Conservation (phyloP, 139 green algal species). For the Spirogloea muscicola region DNA sequence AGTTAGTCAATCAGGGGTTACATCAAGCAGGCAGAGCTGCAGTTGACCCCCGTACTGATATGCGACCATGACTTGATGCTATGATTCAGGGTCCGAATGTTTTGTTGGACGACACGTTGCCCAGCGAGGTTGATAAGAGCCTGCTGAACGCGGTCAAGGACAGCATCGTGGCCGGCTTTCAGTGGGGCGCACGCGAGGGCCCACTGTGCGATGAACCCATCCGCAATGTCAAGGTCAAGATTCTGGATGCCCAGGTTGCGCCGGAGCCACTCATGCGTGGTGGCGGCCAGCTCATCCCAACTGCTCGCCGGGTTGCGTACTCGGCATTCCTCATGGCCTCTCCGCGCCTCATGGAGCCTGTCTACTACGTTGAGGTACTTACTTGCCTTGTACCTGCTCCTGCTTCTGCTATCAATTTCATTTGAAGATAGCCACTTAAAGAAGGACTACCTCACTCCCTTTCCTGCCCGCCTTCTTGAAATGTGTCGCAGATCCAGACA, state of each 20-base stretch:
- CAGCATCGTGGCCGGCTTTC: conserved; percentile 78
- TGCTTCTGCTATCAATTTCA: no score
- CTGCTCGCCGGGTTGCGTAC: conserved; percentile 83
- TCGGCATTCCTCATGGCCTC: conserved; percentile 95
- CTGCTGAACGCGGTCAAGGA: conserved; percentile 76
- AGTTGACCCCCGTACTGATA: no score
- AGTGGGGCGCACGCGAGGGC: conserved; percentile 93
- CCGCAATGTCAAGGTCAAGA: conserved; percentile 95
- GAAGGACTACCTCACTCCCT: conserved; percentile 59
- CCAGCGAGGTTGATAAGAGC: conserved; percentile 85
- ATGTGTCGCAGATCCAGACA: conserved; percentile 49
- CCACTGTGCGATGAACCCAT: conserved; percentile 97
- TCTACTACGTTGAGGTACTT: conserved; percentile 68
- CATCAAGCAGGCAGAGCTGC: no score
- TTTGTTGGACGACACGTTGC: conserved; percentile 92
- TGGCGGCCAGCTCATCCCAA: conserved; percentile 93
- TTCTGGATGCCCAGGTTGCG: conserved; percentile 71
- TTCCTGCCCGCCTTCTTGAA: no score
- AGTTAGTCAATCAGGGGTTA: no score
- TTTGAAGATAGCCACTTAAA: conserved; percentile 63
- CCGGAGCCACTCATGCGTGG: conserved; percentile 73
- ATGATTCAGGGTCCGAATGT: conserved; percentile 74
- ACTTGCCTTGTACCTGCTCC: conserved; percentile 32
- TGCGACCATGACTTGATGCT: background rate
- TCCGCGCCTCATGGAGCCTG: conserved; percentile 94